These are phyloP conservation scores for Hanseniaspora uvarum DNA, from an alignment of 1,139 yeast genomes.

Conservation along the genomic window DNA sequence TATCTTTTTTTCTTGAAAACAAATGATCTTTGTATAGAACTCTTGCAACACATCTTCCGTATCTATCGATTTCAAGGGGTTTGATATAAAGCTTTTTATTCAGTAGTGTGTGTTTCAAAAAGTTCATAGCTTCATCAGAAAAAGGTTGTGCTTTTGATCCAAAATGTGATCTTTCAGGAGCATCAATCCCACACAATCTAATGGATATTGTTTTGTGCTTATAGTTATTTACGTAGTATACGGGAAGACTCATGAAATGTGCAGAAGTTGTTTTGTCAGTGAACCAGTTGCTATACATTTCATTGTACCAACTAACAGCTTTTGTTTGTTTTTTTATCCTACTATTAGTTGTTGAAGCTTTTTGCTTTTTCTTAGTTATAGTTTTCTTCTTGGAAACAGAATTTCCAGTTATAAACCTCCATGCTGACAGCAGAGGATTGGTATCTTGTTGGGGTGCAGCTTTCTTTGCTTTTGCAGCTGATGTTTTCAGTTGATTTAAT, in stretches of 20 bases:
- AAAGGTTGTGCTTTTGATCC: conserved; percentile 89
- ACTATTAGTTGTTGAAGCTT: background rate
- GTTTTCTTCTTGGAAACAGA: conserved; percentile 24
- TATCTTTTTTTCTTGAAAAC: conserved; percentile 52
- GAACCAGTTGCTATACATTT: conserved; percentile 7
- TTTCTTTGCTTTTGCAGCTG: background rate
- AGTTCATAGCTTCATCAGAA: conserved; percentile 69
- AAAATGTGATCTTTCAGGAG: conserved; percentile 91
- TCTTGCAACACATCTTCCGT: conserved; percentile 76
- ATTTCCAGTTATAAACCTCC: background rate
- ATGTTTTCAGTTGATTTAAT: conserved; percentile 12
- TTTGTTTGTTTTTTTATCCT: background rate
- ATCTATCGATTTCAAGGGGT: conserved; percentile 78
- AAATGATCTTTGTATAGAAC: conserved; percentile 48
- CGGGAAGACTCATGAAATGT: conserved; percentile 34
- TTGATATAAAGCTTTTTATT: conserved; percentile 62
- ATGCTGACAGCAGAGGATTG: background rate
- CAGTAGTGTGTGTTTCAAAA: conserved; percentile 57
- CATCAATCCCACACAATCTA: conserved; percentile 90
- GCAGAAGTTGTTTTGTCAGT: conserved; percentile 7
- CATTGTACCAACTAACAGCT: background rate
- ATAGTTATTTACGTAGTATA: conserved; percentile 42
- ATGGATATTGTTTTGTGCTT: conserved; percentile 41
- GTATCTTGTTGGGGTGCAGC: background rate
- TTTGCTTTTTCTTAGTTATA: conserved; percentile 22